These are phyloP conservation scores for Asparagopsis taxiformis DNA, from an alignment of 31 red algal species.

Conservation along the genomic window DNA sequence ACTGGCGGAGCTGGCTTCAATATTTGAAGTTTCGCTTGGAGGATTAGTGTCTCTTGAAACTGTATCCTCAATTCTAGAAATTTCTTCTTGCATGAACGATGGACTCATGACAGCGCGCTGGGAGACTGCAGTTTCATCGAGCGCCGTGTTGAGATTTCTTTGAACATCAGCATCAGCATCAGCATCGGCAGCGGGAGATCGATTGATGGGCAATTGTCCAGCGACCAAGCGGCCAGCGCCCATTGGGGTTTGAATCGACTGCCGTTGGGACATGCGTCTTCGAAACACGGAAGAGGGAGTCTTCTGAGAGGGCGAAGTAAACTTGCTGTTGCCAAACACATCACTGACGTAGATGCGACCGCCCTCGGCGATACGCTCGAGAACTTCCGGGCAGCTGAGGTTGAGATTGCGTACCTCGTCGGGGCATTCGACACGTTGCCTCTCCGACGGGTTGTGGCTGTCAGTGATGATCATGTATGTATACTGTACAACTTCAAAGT, in stretches of 20 bases:
- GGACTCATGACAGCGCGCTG: background rate
- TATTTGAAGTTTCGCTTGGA: background rate
- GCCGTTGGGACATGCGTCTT: background rate
- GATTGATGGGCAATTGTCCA: background rate
- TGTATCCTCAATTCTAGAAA: background rate
- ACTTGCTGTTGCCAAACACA: slow-evolving; percentile 46
- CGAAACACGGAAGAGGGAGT: slow-evolving; percentile 4
- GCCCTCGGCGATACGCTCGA: slow-evolving; percentile 47
- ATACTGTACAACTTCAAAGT: slow-evolving; percentile 62
- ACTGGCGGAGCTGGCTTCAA: background rate
- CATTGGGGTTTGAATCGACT: background rate
- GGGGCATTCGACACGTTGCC: slow-evolving; percentile 17
- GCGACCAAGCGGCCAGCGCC: background rate
- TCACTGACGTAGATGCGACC: slow-evolving; percentile 65
- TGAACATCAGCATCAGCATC: background rate
- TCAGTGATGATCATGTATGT: slow-evolving; percentile 67
- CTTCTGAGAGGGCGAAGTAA: slow-evolving; percentile 30
- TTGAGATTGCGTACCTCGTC: slow-evolving; percentile 46
- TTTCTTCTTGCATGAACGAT: too few species aligned
- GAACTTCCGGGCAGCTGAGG: slow-evolving; percentile 36
- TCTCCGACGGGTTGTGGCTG: slow-evolving; percentile 5
- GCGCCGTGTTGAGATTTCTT: background rate
- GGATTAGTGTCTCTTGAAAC: background rate
- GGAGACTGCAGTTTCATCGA: background rate
- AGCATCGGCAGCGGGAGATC: background rate